Base-by-base conservation (phyloP, 768 basidiomycete genomes). In the Gloeopeniophorella convolvens region DNA sequence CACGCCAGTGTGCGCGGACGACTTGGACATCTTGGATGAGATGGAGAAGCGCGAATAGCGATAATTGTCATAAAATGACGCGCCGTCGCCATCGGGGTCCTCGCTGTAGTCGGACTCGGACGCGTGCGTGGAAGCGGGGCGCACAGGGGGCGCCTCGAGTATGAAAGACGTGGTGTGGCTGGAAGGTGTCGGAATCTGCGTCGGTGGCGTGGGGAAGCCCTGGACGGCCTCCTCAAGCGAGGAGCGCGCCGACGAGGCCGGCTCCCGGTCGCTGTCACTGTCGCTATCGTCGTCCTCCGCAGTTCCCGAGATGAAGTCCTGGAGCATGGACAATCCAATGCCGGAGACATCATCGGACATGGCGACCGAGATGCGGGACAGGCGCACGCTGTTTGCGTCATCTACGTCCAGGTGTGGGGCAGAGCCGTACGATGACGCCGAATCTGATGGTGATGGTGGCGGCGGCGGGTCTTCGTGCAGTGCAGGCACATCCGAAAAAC, bases 11-110 rank as follows among this genome's bases (percentile, higher is more conserved):
- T 62, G 48, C 50, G 67, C 61, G 0, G 69, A 72, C 20, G 63
- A 59, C 57, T 68, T 70, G 32, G 71, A 71, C 62, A 70, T 55
- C 62, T 63, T 67, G 42, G 70, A 70, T 1, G 70, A 70, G 48
- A 78, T 68, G 0, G 82, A 85, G 45, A 72, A 73, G 5, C 80
- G 69, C 16, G 84, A 85, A 55, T 87, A 87, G 20, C 83, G 74
- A 61, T 89, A 89, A 53, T 86, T 78, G 63, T 89, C 87, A 55
- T 89, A 89, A 43, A 89, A 87, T 1, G 72, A 73, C 8, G 76
- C 79, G 20, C 78, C 79, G 45, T 87, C 85, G 78, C 84, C 86
- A 46, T 82, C n/a, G n/a, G n/a, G n/a, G n/a, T n/a, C 70, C 26
- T 72, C 70, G 1, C 67, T 68, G 48, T 53, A 57, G 12, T 57